Conservation (phyloP, 371 early-diverging fungal genomes). For the Zychaea mexicana region DNA sequence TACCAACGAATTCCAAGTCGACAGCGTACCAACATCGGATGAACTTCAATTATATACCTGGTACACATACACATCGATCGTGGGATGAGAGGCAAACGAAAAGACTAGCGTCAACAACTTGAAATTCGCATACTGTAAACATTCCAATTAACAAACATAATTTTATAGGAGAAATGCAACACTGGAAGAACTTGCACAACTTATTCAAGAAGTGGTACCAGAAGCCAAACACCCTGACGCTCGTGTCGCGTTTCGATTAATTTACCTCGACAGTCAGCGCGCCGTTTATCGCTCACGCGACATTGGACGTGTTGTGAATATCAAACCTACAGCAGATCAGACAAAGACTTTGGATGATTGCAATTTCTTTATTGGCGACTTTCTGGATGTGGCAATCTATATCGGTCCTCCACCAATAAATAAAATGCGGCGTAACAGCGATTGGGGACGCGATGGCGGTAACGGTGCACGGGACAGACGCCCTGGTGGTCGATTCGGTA, state of each 20-base stretch:
- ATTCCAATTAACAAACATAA: not conserved
- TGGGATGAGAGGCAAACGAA: not conserved
- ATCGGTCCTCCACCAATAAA: conserved; percentile 39
- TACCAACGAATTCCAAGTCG: conserved; percentile 34
- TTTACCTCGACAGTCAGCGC: conserved; percentile 52
- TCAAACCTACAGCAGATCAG: conserved; percentile 45
- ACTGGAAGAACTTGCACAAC: conserved; percentile 63
- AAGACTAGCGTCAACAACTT: not conserved
- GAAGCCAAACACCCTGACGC: conserved; percentile 54
- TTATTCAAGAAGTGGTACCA: conserved; percentile 57
- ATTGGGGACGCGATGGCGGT: conserved; percentile 4
- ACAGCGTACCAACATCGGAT: conserved; percentile 42
- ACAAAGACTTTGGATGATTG: conserved; percentile 59
- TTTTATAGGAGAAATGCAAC: conserved; percentile 65
- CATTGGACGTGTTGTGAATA: conserved; percentile 55
- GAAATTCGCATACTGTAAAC: no score
- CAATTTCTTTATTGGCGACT: conserved; percentile 68
- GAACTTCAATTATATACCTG: conserved; percentile 68
- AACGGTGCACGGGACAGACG: not conserved
- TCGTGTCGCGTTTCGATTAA: conserved; percentile 55
- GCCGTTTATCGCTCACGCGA: conserved; percentile 47
- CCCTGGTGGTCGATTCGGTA: not conserved
- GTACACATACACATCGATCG: conserved; percentile 28
- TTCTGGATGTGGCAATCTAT: conserved; percentile 58
- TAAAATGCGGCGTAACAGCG: not conserved